phyloP scores from a whole-genome alignment of 768 basidiomycete genomes.

The Kwoniella heveanensis region DNA sequence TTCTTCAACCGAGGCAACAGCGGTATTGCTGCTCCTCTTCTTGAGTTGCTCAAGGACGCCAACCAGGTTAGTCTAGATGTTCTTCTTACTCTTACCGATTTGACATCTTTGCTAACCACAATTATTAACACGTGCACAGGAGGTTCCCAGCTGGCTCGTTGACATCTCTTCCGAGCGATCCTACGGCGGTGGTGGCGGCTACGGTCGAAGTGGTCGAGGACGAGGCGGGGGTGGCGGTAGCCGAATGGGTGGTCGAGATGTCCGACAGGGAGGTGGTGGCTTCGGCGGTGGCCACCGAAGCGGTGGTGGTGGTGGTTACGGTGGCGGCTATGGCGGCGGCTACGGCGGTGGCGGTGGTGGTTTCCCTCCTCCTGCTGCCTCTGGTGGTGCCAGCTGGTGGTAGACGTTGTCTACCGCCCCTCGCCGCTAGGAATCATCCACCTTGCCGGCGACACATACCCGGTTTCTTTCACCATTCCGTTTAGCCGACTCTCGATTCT shows the following conservation, averaged over 20 bases:
- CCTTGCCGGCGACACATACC: background rate
- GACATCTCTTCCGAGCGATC: conserved; percentile 72
- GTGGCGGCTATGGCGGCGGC: conserved; percentile 45
- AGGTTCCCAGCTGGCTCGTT: conserved; percentile 88
- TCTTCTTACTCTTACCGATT: too few species aligned
- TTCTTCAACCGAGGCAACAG: conserved; percentile 84
- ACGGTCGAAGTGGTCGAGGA: conserved; percentile 53
- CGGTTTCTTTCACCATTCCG: conserved; percentile 5
- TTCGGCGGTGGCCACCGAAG: conserved; percentile 36
- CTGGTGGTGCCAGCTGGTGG: conserved; percentile 50
- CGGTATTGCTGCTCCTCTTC: conserved; percentile 84
- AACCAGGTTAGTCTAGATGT: conserved; percentile 63
- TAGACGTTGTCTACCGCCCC: conserved; percentile 11
- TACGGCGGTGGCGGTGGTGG: conserved; percentile 54
- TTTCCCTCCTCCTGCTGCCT: conserved; percentile 43
- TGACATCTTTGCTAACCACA: too few species aligned
- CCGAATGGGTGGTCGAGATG: conserved; percentile 60
- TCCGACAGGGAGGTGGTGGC: conserved; percentile 58
- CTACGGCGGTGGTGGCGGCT: conserved; percentile 69
- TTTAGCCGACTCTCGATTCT: background rate
- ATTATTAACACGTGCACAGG: too few species aligned
- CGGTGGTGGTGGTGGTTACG: conserved; percentile 61
- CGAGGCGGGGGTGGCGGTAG: conserved; percentile 60
- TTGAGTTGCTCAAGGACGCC: conserved; percentile 92
- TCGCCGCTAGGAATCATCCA: background rate